Conservation (phyloP, 768 basidiomycete species). For the Chiua virens region DNA sequence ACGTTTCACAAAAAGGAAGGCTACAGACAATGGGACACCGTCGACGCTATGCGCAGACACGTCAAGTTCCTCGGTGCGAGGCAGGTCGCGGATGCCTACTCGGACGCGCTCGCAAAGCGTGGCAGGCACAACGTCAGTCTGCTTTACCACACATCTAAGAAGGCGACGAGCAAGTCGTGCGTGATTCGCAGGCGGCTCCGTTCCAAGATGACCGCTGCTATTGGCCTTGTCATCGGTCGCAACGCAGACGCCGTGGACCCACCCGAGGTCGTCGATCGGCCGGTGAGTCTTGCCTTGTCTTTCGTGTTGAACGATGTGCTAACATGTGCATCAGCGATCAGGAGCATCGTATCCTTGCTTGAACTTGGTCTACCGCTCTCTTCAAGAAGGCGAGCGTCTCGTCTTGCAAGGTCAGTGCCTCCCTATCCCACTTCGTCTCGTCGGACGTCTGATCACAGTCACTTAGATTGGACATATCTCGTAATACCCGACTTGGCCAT, state of each 20-base stretch:
- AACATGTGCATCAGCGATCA: background rate
- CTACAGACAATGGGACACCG: background rate
- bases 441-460: background rate
- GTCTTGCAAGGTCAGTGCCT: constrained; percentile 19
- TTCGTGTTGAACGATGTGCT: too few relatives aligned
- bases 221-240: constrained; percentile 19
- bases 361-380: background rate
- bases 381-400: background rate
- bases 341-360: constrained; percentile 4
- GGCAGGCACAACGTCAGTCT: constrained; percentile 15
- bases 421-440: background rate
- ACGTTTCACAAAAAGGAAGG: background rate
- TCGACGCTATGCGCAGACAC: background rate
- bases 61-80: background rate
- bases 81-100: constrained; percentile 5
- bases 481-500: constrained; percentile 22
- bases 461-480: constrained; percentile 30
- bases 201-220: constrained; percentile 20
- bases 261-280: background rate
- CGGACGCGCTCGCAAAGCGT: constrained; percentile 4
- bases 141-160: constrained; percentile 23
- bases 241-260: constrained; percentile 6
- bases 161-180: constrained; percentile 22
- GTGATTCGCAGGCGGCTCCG: constrained; percentile 22
- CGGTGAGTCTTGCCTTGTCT: background rate